Evolutionary conservation across 441 rosid species (phyloP), one percentile per base, ranked within the genome.

Genomic region (Bocquillonia castaneifolia): DNA sequence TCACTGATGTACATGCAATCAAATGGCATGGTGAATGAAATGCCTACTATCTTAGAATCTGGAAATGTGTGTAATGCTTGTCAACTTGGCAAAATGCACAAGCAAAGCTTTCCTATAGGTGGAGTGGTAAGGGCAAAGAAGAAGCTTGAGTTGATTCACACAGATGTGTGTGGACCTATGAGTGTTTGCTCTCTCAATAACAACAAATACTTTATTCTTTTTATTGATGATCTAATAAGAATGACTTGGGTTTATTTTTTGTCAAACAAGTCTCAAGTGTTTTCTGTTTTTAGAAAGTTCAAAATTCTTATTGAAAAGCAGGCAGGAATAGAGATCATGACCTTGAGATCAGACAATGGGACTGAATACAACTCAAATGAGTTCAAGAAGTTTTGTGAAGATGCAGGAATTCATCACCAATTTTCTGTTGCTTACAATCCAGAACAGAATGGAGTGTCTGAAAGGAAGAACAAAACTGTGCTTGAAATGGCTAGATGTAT

Each of bases 161-260:
- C 20, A 17, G 20, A 45, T 45, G 50, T 45, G n/a, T n/a, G 20
- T 45, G 50, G 50, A 26, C 60, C 20, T 3, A 55, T 55, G 17
- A 3, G 36, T 3, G 36, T 26, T 22, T 28, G 18, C 14, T 55
- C 32, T 15, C 18, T 55, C 1, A 55, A n/a, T 6, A 13, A 29
- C 5, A 10, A 29, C 20, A 45, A 2, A 17, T 45, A 45, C 17
- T 45, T 45, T 17, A 14, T 45, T 17, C n/a, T 45, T 45, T 55
- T 55, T 3, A 55, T 55, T 55, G 60, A 55, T 25, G 60, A 55
- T 55, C 29, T 26, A 1, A 55, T n/a, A 55, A 55, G 60, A 18
- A 36, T 34, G 63, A 34, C 28, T 1, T 59, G 63, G 63, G 47
- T 59, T 5, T 59, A 59, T n/a, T 59, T 59, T 20, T 10, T 59